These are phyloP conservation scores for Linum usitatissimum DNA, from an alignment of 345 rosid genomes.

Conservation along the genomic window DNA sequence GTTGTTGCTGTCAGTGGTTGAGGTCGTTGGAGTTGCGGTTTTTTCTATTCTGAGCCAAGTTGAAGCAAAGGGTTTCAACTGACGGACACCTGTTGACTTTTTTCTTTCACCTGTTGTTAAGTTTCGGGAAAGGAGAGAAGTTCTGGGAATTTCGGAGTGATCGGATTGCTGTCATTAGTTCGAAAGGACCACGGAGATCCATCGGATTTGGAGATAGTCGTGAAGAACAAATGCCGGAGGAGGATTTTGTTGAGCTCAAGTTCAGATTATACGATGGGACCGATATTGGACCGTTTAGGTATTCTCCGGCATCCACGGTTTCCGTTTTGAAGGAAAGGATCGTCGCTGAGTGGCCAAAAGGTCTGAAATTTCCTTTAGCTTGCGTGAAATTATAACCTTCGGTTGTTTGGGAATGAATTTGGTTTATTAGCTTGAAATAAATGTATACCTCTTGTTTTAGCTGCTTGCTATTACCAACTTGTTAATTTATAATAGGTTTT, in stretches of 20 bases:
- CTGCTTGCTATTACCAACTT: background rate
- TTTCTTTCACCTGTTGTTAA: background rate
- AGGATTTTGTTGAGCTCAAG: slow-evolving; percentile 69
- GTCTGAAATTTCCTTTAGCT: slow-evolving; percentile 19
- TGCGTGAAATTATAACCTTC: background rate
- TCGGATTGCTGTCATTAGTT: background rate
- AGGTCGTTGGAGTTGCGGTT: background rate
- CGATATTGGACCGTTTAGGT: slow-evolving; percentile 79
- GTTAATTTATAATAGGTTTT: too few species aligned
- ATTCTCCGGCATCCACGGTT: slow-evolving; percentile 67
- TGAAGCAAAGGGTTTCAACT: background rate
- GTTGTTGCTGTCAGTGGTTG: background rate
- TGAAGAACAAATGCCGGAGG: slow-evolving; percentile 61
- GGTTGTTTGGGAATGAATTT: background rate
- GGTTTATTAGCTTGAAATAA: background rate
- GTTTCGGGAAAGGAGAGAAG: background rate
- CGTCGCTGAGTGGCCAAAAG: slow-evolving; percentile 84
- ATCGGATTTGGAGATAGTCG: slow-evolving; percentile 1
- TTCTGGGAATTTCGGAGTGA: background rate
- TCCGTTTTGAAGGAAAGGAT: slow-evolving; percentile 71
- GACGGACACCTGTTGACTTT: background rate
- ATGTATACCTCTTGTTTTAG: background rate
- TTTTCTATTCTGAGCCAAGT: background rate
- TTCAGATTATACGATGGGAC: slow-evolving; percentile 88
- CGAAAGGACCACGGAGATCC: background rate